Evolutionary conservation across 2,329 filamentous ascomycete genomes (phyloP), one percentile per base, ranked within the genome.

Genomic region (Colletotrichum agaves): DNA sequence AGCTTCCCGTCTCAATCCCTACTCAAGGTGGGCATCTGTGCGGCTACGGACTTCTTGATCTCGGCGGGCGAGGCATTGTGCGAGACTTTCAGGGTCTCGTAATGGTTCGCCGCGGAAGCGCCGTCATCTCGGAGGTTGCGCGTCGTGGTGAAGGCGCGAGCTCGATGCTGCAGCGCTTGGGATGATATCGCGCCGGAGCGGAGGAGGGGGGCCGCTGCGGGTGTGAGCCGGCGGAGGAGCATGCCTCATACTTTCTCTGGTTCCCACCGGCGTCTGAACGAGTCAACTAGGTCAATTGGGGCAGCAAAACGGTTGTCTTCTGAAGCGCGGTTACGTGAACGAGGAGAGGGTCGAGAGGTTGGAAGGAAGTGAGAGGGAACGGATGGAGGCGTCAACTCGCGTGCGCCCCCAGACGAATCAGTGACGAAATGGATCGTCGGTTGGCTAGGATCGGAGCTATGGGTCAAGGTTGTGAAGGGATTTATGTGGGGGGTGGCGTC

Each of bases 51-150:
- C 91, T 92, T 95, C 80, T 98, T 98, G 69, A 98, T 94, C 60
- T 97, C 93, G 8, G 84, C 82, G 1, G 87, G 81, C 15, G 91
- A 88, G 44, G 95, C 94, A 71, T 87, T 86, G 46, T 85, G 84
- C 0, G 87, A 80, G n/a, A 99, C 79, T 46, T 90, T 87, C 58
- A 99, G 86, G 44, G 90, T 89, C 74, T 95, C 91, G 79, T 99
- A 99, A 81, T 97, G 91, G 69, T 90, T 93, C 72, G 76, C 82
- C 72, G 76, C 82, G 72, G 72, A 72, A 67, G 76, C 72, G n/a
- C 74, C 74, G 31, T 75, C 73, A 71, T 75, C 70, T 50, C 67
- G 70, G 47, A 71, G 73, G 52, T 43, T 23, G 49, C 71, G 75
- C 31, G 79, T 73, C 69, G 72, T 73, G 70, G 77, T 75, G 70